Evolutionary conservation across 2,329 filamentous ascomycete species (phyloP), one percentile per base, ranked within the genome.

Genomic region (Helminthosporium solani): DNA sequence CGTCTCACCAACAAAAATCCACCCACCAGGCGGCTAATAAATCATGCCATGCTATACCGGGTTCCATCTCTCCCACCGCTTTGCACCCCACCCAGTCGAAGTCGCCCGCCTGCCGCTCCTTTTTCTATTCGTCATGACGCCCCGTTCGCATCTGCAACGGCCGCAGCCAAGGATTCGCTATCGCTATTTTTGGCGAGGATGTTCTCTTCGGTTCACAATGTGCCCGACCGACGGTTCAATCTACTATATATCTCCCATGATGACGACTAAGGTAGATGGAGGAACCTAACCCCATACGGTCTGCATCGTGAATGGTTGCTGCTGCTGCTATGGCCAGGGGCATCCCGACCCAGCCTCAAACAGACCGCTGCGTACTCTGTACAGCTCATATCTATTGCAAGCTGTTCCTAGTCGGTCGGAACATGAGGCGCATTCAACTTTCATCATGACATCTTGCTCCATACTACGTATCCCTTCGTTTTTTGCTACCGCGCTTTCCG

Each of bases 1-100:
- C 40, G 49, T 54, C 49, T 52, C 46, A 52, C 52, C 49, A 50
- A 52, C 52, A 47, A 34, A n/a, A 34, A 42, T 46, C 44, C 36
- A 35, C 46, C 46, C 53, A 50, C 46, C 52, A n/a, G n/a, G n/a
- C n/a, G n/a, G n/a, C n/a, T n/a, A n/a, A n/a, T 55, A 55, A 50
- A 53, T 53, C 44, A 41, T 42, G 14, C 14, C 25, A 27, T 27
- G 25, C 25, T 12, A 31, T 12, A 31, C 28, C 28, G 28, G 28
- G 9, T 31, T 31, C 19, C 50, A 5, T 47, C 27, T 42, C 37
- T 23, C 50, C n/a, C 50, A 33, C 43, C 33, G 18, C 38, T 9
- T 30, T 27, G 12, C 15, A 3, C 7, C 40, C 42, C 40, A 27
- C 40, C 41, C 52, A n/a, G n/a, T n/a, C n/a, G n/a, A n/a, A n/a